phyloP scores from a whole-genome alignment of 2,329 filamentous ascomycete species.

The Fusarium sp. region DNA sequence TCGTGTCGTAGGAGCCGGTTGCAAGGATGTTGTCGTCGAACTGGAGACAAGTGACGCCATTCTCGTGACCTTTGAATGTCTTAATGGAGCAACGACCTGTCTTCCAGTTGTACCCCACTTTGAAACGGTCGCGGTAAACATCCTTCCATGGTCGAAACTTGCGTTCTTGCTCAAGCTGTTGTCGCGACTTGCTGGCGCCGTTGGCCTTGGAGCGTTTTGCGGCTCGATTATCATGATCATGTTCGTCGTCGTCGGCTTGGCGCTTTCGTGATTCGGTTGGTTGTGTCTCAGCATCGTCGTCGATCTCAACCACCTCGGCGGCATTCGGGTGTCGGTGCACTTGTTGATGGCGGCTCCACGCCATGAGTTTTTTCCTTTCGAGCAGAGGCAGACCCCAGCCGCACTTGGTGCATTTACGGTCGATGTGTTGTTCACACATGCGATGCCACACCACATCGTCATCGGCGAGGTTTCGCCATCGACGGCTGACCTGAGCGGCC shows the following conservation, averaged over 20 bases:
- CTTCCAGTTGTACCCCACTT: constrained; percentile 98
- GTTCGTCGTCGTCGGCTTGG: constrained; percentile 50
- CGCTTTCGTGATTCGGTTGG: constrained; percentile 55
- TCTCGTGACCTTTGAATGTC: constrained; percentile 87
- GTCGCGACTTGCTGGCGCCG: constrained; percentile 47
- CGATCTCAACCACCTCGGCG: constrained; percentile 45
- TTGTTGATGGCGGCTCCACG: constrained; percentile 89
- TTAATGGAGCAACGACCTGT: constrained; percentile 90
- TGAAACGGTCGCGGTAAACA: constrained; percentile 95
- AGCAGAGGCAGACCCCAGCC: constrained; percentile 94
- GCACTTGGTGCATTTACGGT: constrained; percentile 93
- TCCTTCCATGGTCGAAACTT: constrained; percentile 89
- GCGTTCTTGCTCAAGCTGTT: constrained; percentile 60
- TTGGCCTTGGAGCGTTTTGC: constrained; percentile 55
- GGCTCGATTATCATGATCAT: constrained; percentile 43
- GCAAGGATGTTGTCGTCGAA: constrained; percentile 92
- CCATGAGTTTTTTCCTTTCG: constrained; percentile 88
- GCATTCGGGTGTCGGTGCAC: constrained; percentile 60
- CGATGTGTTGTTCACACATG: constrained; percentile 98
- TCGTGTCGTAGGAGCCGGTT: constrained; percentile 94
- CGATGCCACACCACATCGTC: constrained; percentile 97
- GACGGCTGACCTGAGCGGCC: constrained; percentile 91
- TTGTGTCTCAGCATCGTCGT: constrained; percentile 42
- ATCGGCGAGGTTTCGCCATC: constrained; percentile 92
- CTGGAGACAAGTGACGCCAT: constrained; percentile 72